These are phyloP conservation scores for Quercus berberidifolia DNA, from an alignment of 306 rosid species.

Conservation along the genomic window DNA sequence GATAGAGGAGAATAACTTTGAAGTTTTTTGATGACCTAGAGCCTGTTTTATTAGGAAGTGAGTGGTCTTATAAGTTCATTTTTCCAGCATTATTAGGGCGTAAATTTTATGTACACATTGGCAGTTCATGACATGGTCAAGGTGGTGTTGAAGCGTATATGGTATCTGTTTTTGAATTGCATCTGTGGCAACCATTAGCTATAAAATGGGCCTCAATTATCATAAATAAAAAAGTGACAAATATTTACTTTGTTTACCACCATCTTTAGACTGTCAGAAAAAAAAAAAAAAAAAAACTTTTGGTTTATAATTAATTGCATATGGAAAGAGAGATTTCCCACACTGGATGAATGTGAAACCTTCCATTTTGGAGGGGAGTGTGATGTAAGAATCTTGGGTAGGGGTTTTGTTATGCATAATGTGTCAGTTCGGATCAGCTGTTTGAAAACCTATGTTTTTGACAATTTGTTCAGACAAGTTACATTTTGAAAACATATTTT, in stretches of 20 bases:
- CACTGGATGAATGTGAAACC: no score
- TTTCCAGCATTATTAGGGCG: background rate
- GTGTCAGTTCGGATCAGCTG: no score
- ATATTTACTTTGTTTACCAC: background rate
- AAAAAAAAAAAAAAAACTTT: background rate
- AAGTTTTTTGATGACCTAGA: conserved; percentile 1
- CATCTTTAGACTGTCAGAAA: background rate
- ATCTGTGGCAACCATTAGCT: background rate
- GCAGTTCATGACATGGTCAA: background rate
- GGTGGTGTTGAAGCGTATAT: background rate
- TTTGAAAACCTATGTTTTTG: no score
- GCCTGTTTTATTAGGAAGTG: conserved; percentile 7
- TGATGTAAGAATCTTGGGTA: no score
- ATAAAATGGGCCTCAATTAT: background rate
- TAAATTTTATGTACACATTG: background rate
- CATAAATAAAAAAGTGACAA: background rate
- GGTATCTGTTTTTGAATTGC: background rate
- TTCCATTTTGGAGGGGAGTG: no score
- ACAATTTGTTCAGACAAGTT: no score
- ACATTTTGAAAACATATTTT: no score
- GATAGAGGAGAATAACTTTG: conserved; percentile 26
- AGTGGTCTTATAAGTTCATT: background rate
- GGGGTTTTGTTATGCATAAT: no score
- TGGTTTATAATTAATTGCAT: background rate
- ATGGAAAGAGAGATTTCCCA: no score